Base-by-base conservation (phyloP, 768 basidiomycete species). In the Leccinellum albellum region DNA sequence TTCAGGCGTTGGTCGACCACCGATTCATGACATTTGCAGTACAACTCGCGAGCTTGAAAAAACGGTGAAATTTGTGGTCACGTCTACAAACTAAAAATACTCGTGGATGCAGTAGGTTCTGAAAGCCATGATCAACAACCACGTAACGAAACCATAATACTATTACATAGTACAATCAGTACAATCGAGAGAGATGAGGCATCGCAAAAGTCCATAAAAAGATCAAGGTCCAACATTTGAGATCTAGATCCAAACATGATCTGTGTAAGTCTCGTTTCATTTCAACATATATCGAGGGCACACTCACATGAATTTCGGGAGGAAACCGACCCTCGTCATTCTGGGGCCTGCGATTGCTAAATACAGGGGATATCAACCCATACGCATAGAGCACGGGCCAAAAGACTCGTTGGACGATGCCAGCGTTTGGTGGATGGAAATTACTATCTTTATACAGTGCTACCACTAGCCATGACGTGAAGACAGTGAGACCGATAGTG, bases 401-500 rank as follows among this genome's bases (percentile, higher is more conserved):
- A 0, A 56, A 42, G 14, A 48, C 21, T 29, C 68, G 67, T 20
- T 12, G 5, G 44, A 46, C 44, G 6, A 59, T 12, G 9, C 21
- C 23, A 49, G 24, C 4, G 1, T 54, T 15, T 5, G 10, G 1
- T 7, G 31, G 37, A 29, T 59, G 60, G 51, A 73, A 66, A 14
- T 14, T 0, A 3, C 66, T 72, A 3, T 64, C 56, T 24, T 21
- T 35, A 45, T 85, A 82, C 61, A 83, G 78, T 3, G 82, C 76
- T 31, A 85, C 74, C 23, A 82, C 78, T 23, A 83, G 55, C 84
- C 84, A 87, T 21, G 81, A 68, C 7, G 85, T 84, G 3, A 75
- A 42, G 17, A 79, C 10, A 1, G 85, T 86, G 28, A 87, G 70
- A 0, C 75, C 73, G 3, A 83, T 49, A 2, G 83, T 75, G 1